Evolutionary conservation across 1,284 basidiomycete species (phyloP), one percentile per base, ranked within the genome.

Genomic region (Ceratobasidium sp.): DNA sequence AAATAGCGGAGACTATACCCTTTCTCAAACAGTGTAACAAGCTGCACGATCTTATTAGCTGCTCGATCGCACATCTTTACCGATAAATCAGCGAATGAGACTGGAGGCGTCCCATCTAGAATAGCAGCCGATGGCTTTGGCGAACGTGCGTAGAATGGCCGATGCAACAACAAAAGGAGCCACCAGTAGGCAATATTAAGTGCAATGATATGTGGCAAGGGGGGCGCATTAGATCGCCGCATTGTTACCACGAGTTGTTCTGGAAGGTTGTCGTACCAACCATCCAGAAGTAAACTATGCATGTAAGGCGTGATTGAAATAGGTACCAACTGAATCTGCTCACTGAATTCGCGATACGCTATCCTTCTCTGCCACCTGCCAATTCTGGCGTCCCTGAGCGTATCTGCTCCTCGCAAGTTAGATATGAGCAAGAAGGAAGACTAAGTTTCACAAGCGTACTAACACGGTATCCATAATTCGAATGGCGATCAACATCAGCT

Each of bases 301-400:
- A 31, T n/a, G 49, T 47, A 20, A 15, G 4, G 27, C 4, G 22
- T 15, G 12, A 34, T 25, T 34, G 20, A 25, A 1, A 47, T 32
- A 15, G n/a, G 38, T 27, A 47, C 67, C 34, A 42, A 43, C 17
- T 60, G 27, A 40, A 25, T 52, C 3, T 29, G 74, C 76, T 75
- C 70, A 86, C 86, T 87, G 85, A 54, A 87, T 83, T 54, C 83
- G 81, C 69, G 82, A 10, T 17, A 40, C 38, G 22, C 58, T 49
- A 27, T 40, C 58, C 43, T 64, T 64, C 1, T 49, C 49, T 13
- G 40, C 27, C 25, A 64, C 27, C 1, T 25, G 17, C 58, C 58
- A 64, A 31, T 45, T 45, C 43, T 17, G 25, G 12, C 7, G 56
- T 25, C 32, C 22, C 22, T 47, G 31, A n/a, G 25, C 12, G 35